Evolutionary conservation across 768 basidiomycete genomes (phyloP).

Genomic region (Pleurotus djamor): DNA sequence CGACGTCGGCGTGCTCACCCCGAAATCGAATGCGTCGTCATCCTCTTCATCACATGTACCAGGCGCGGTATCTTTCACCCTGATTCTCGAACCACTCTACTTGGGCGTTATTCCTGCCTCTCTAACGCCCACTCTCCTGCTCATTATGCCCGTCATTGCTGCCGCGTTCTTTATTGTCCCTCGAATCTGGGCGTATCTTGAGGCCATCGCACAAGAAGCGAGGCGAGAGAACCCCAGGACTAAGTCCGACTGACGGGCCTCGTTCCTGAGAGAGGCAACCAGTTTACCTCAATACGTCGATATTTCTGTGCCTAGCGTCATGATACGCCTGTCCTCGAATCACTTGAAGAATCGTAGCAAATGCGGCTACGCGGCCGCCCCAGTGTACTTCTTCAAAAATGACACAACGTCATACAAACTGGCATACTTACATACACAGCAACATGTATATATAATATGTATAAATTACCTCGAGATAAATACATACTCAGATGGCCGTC

Average conservation of each 20-base stretch:
- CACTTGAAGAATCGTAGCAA: background rate
- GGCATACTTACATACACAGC: background rate
- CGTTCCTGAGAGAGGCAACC: background rate
- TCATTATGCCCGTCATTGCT: conserved; percentile 24
- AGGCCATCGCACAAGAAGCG: conserved; percentile 19
- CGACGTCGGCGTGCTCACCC: conserved; percentile 50
- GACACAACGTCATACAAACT: background rate
- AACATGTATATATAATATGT: background rate
- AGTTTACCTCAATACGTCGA: background rate
- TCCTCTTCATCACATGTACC: conserved; percentile 12
- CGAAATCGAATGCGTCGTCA: conserved; percentile 14
- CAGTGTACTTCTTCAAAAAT: background rate
- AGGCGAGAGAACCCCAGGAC: conserved; percentile 14
- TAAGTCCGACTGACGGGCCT: background rate
- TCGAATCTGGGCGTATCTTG: conserved; percentile 20
- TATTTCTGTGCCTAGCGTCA: background rate
- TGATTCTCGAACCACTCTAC: conserved; percentile 58
- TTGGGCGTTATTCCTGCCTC: conserved; percentile 59
- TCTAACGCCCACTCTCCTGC: conserved; percentile 32
- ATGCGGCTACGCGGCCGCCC: background rate
- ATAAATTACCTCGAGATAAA: background rate
- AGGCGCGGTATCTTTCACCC: conserved; percentile 41
- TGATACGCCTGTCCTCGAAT: background rate
- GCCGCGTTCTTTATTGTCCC: conserved; percentile 19
- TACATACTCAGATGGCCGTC: background rate